A percentile compares a stretch with the other conserved stretches of the same genome.
Conservation (phyloP, 176 grass and related monocot species). For the Calamus simplicifolius region DNA sequence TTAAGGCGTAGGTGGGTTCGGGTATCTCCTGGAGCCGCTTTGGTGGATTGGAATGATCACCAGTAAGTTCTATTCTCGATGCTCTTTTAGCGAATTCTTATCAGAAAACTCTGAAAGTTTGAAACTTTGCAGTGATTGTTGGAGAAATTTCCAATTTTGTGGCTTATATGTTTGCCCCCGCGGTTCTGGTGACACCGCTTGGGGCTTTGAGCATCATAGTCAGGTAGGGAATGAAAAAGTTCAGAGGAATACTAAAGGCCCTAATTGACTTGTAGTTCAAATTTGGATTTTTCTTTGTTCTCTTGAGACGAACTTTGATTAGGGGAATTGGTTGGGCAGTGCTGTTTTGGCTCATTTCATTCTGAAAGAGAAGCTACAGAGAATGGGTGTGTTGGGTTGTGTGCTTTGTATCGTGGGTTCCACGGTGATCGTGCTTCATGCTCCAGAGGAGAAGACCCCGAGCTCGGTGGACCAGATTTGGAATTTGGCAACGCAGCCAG, state of each 20-base stretch:
- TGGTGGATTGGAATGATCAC: constrained; percentile 95
- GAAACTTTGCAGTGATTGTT: constrained; percentile 56
- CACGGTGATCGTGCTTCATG: constrained; percentile 84
- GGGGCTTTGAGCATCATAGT: constrained; percentile 92
- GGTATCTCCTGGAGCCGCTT: constrained; percentile 83
- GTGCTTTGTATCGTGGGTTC: constrained; percentile 87
- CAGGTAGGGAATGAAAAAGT: constrained; percentile 27
- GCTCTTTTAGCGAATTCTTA: not conserved
- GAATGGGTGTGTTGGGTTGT: constrained; percentile 86
- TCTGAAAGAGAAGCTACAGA: constrained; percentile 80
- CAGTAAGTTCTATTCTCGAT: constrained; percentile 42
- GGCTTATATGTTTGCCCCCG: constrained; percentile 86
- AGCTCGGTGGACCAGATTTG: constrained; percentile 85
- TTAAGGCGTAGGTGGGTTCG: constrained; percentile 79
- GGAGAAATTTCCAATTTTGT: constrained; percentile 93
- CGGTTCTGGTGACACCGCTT: constrained; percentile 68
- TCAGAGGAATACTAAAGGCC: too few relatives aligned
- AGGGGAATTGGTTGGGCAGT: constrained; percentile 29
- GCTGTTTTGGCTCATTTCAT: constrained; percentile 91
- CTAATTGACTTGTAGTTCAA: too few relatives aligned
- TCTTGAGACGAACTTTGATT: constrained; percentile 3
- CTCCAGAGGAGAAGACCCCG: constrained; percentile 69
- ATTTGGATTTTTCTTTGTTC: too few relatives aligned
- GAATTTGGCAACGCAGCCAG: constrained; percentile 67
- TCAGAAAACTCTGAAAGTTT: not conserved